Conservation (phyloP, 495 filamentous ascomycete species). For the Xylaria bambusicola region DNA sequence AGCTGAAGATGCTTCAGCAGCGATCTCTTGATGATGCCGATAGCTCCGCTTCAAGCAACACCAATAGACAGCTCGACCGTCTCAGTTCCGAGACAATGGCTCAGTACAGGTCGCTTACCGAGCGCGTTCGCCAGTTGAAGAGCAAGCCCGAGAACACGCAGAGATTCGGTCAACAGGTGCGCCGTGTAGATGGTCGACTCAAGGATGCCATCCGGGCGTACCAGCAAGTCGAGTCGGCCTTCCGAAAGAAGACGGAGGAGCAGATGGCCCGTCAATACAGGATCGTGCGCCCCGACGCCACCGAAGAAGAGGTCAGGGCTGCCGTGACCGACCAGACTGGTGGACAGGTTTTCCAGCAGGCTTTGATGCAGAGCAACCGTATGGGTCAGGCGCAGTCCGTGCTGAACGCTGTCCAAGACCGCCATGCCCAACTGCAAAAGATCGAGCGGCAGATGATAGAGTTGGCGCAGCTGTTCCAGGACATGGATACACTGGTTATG, state of each 20-base stretch:
- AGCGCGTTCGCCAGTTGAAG: slow-evolving; percentile 77
- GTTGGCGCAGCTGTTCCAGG: slow-evolving; percentile 78
- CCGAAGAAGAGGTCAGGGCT: slow-evolving; percentile 74
- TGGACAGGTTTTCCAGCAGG: slow-evolving; percentile 79
- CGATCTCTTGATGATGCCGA: slow-evolving; percentile 62
- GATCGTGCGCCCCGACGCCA: slow-evolving; percentile 83
- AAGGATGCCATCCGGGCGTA: slow-evolving; percentile 78
- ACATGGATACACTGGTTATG: slow-evolving; percentile 78
- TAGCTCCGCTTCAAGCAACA: slow-evolving; percentile 48
- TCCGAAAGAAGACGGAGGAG: slow-evolving; percentile 72
- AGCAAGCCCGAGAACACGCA: slow-evolving; percentile 70
- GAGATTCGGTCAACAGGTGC: slow-evolving; percentile 75
- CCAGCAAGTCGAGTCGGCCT: slow-evolving; percentile 73
- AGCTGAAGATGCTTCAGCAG: slow-evolving; percentile 60
- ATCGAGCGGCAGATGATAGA: slow-evolving; percentile 88
- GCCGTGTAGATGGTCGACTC: slow-evolving; percentile 73
- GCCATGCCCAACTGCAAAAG: slow-evolving; percentile 86
- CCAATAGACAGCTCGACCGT: slow-evolving; percentile 59
- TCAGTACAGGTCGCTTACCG: slow-evolving; percentile 71
- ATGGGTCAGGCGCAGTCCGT: slow-evolving; percentile 77
- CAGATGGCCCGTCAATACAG: slow-evolving; percentile 87
- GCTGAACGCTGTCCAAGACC: slow-evolving; percentile 72
- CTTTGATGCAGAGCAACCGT: slow-evolving; percentile 71
- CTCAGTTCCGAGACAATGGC: slow-evolving; percentile 74
- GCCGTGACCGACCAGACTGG: slow-evolving; percentile 70